phyloP scores from a whole-genome alignment of 306 rosid species.

The Cyclanthera cordifolia region DNA sequence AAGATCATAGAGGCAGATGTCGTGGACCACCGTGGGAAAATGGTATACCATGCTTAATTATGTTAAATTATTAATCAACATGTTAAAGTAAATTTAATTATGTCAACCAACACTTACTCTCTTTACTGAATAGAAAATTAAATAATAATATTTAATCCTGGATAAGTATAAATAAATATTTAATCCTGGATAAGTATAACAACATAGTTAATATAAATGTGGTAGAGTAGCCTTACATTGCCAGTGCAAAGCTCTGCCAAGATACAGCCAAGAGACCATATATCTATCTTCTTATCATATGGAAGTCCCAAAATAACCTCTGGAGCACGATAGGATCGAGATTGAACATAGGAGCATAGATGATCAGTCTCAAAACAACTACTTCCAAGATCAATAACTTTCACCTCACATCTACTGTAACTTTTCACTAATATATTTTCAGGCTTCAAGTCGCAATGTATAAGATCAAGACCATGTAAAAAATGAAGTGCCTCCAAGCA shows the following conservation, averaged over 20 bases:
- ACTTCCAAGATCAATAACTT: conserved; percentile 99
- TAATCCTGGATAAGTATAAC: background rate
- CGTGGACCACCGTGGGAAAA: too few species aligned
- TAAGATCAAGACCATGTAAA: conserved; percentile 85
- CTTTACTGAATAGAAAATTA: background rate
- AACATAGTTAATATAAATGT: background rate
- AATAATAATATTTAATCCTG: background rate
- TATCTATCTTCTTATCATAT: conserved; percentile 89
- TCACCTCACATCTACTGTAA: conserved; percentile 96
- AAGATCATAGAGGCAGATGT: too few species aligned
- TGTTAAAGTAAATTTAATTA: too few species aligned
- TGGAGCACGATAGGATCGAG: conserved; percentile 99
- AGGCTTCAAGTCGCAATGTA: conserved; percentile 96
- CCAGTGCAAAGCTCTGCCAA: conserved; percentile 97
- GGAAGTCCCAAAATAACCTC: conserved; percentile 97
- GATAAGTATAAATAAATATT: background rate
- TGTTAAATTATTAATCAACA: too few species aligned
- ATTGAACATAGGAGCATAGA: conserved; percentile 94
- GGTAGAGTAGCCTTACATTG: conserved; percentile 50
- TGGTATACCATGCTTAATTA: too few species aligned
- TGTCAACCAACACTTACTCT: background rate
- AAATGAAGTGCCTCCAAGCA: conserved; percentile 92
- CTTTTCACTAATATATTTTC: conserved; percentile 98
- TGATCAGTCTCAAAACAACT: conserved; percentile 99
- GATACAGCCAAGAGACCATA: conserved; percentile 99